These are phyloP conservation scores for Puccinia hordei DNA, from an alignment of 1,284 basidiomycete genomes.

Conservation along the genomic window DNA sequence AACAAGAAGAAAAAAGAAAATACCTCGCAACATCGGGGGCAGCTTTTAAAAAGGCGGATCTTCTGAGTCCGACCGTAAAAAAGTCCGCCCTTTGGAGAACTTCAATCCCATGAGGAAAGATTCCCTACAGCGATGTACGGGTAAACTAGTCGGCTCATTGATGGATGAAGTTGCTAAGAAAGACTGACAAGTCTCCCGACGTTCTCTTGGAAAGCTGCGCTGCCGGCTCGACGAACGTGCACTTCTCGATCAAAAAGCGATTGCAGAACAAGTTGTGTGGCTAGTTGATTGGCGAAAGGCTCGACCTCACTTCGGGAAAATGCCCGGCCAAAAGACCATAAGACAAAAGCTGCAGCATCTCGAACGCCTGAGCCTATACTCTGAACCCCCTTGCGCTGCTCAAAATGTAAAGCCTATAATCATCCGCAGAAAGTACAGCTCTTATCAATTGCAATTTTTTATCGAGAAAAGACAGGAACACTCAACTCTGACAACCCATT, in stretches of 20 bases:
- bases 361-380: conserved; percentile 91
- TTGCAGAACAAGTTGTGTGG: conserved; percentile 73
- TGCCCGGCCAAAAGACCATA: conserved; percentile 89
- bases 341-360: conserved; percentile 88
- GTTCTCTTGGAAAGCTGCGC: conserved; percentile 95
- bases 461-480: conserved; percentile 58
- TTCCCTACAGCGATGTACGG: conserved; percentile 63
- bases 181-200: conserved; percentile 82
- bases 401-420: conserved; percentile 81
- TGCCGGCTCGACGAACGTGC: conserved; percentile 91
- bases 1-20: conserved; percentile 33
- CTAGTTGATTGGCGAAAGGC: conserved; percentile 69
- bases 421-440: too few species aligned
- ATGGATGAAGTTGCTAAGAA: conserved; percentile 32
- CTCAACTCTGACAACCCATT: conserved; percentile 69
- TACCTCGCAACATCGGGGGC: conserved; percentile 78
- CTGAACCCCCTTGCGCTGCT: conserved; percentile 85
- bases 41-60: conserved; percentile 78
- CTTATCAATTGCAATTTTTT: background rate
- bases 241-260: conserved; percentile 90
- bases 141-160: background rate
- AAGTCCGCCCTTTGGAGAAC: conserved; percentile 90
- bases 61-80: conserved; percentile 82
- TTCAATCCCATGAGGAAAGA: conserved; percentile 92
- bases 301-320: conserved; percentile 67